These are phyloP conservation scores for Capsicum pubescens DNA, from an alignment of 257 asterid genomes.

Conservation along the genomic window DNA sequence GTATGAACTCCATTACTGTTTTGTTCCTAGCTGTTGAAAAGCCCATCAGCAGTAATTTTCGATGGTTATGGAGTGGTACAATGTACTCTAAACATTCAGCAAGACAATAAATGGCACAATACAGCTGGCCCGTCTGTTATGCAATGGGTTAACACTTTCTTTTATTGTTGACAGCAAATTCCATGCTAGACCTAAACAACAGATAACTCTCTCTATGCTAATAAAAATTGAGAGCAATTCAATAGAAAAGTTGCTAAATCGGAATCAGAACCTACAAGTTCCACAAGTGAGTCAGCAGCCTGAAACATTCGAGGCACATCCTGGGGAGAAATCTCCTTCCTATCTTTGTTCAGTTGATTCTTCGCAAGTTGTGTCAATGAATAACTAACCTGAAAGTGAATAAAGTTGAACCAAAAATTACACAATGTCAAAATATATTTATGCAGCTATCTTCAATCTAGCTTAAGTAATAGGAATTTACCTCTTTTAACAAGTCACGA, in stretches of 20 bases:
- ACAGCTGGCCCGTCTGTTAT: not conserved
- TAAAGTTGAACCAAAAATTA: slow-evolving; percentile 29
- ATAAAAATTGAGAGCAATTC: not conserved
- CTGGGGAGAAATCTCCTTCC: slow-evolving; percentile 81
- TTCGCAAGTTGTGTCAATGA: slow-evolving; percentile 88
- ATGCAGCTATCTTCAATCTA: slow-evolving; percentile 26
- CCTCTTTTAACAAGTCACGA: slow-evolving; percentile 93
- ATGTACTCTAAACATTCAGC: slow-evolving; percentile 8
- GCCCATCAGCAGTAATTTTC: not conserved
- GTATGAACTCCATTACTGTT: not conserved
- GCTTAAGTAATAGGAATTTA: slow-evolving; percentile 34
- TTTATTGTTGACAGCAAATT: not conserved
- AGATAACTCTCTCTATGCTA: not conserved
- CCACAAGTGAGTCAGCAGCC: slow-evolving; percentile 69
- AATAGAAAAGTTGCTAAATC: not conserved
- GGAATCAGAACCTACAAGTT: slow-evolving; percentile 69
- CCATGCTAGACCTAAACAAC: not conserved
- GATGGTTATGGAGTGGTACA: slow-evolving; percentile 10
- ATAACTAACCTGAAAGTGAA: slow-evolving; percentile 81
- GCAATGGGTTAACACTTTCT: not conserved
- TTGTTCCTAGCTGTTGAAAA: slow-evolving; percentile 11
- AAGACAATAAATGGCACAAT: slow-evolving; percentile 10
- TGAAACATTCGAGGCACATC: slow-evolving; percentile 86
- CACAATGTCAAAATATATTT: slow-evolving; percentile 28
- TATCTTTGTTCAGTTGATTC: slow-evolving; percentile 81